These are phyloP conservation scores for Adiantum capillusveneris DNA, from an alignment of 75 land plant genomes.

Conservation along the genomic window DNA sequence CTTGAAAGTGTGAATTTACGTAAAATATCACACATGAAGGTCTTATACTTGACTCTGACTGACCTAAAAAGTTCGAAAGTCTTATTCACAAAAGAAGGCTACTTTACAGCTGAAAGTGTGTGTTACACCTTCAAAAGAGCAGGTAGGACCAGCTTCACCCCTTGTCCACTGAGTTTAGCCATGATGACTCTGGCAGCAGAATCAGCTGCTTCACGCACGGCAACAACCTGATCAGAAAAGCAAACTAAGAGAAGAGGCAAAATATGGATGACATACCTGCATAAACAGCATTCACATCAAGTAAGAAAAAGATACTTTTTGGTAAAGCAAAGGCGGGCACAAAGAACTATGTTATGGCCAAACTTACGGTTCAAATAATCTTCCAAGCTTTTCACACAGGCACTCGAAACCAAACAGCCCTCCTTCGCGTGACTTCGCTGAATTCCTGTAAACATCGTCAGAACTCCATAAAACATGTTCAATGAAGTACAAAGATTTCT, in stretches of 20 bases:
- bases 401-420: slow-evolving; percentile 91
- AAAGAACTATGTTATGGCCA: no score
- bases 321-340: no score
- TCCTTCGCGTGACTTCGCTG: slow-evolving; percentile 96
- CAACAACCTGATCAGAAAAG: slow-evolving; percentile 91
- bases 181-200: slow-evolving; percentile 97
- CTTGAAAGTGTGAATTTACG: no score
- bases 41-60: no score
- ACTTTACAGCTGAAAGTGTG: no score
- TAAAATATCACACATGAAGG: no score
- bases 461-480: no score
- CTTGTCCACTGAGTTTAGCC: slow-evolving; percentile 90
- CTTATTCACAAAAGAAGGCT: no score
- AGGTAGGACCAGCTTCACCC: slow-evolving; percentile 96
- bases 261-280: slow-evolving; percentile 89
- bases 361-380: slow-evolving; percentile 96
- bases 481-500: no score
- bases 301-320: no score
- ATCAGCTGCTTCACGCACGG: slow-evolving; percentile 98
- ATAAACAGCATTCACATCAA: no score
- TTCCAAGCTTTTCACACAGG: slow-evolving; percentile 91
- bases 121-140: slow-evolving; percentile 95
- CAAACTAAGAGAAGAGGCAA: slow-evolving; percentile 81
- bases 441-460: slow-evolving; percentile 45
- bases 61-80: no score